phyloP scores from a whole-genome alignment of 805 yeast species.

The Pichia sporocuriosa region DNA sequence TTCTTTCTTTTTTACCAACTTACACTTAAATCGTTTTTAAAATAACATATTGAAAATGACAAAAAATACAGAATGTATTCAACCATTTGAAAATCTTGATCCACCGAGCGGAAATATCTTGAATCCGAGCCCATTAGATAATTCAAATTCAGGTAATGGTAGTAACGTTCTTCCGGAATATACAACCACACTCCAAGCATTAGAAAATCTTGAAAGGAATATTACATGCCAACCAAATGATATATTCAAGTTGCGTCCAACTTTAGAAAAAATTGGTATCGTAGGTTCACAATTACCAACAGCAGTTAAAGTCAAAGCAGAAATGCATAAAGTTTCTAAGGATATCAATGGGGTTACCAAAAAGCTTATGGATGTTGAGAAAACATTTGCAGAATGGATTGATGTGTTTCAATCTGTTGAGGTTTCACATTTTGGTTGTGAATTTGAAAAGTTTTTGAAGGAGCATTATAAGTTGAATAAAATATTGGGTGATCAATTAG shows the following conservation, averaged over 20 bases:
- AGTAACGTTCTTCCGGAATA: neutral
- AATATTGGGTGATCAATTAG: neutral
- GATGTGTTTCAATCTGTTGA: conserved; percentile 5
- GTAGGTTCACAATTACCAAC: conserved; percentile 8
- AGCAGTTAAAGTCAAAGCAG: conserved; percentile 7
- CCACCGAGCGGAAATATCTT: neutral
- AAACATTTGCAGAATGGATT: conserved; percentile 9
- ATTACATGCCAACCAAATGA: neutral
- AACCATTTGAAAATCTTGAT: neutral
- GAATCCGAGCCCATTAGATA: conserved; percentile 5
- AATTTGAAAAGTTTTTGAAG: conserved; percentile 6
- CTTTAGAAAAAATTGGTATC: conserved; percentile 14
- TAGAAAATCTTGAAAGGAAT: neutral
- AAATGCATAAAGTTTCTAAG: conserved; percentile 8
- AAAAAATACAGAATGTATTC: neutral
- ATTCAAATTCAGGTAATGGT: neutral
- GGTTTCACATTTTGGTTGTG: conserved; percentile 1
- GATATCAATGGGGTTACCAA: neutral
- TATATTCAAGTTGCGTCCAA: neutral
- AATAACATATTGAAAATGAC: neutral
- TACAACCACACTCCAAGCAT: neutral
- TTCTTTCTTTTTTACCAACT: too few relatives aligned
- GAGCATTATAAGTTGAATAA: conserved; percentile 1
- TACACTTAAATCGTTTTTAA: neutral
- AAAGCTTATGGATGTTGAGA: neutral